These are phyloP conservation scores for Wallacemonas sp. DNA, from an alignment of 208 protist species.

Conservation along the genomic window DNA sequence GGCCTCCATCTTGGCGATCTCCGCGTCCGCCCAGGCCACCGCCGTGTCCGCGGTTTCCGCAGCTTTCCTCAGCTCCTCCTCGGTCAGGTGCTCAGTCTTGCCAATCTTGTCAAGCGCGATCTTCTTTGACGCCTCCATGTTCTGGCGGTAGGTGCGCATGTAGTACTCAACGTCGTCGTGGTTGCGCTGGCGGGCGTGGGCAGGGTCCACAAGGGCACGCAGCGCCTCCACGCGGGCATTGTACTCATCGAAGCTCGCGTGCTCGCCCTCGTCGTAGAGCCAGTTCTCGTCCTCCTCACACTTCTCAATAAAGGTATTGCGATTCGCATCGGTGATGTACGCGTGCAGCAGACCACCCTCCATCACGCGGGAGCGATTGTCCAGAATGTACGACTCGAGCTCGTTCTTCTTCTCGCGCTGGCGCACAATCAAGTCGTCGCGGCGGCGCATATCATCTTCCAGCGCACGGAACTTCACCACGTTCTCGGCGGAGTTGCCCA, in stretches of 20 bases:
- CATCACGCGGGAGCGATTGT: constrained; percentile 62
- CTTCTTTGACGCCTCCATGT: constrained; percentile 37
- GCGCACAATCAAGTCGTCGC: constrained; percentile 58
- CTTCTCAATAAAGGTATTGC: constrained; percentile 53
- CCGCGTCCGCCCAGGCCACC: constrained; percentile 46
- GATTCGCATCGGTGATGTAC: constrained; percentile 59
- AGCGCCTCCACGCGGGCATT: constrained; percentile 64
- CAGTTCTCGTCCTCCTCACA: constrained; percentile 82
- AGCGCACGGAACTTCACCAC: constrained; percentile 56
- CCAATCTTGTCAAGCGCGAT: constrained; percentile 57
- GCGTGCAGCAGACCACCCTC: constrained; percentile 67
- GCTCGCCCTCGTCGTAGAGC: constrained; percentile 90
- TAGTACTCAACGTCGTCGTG: constrained; percentile 72
- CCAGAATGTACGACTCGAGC: constrained; percentile 91
- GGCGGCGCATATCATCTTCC: constrained; percentile 81
- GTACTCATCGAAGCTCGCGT: constrained; percentile 69
- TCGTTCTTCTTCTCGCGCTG: constrained; percentile 90
- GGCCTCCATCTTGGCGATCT: constrained; percentile 41
- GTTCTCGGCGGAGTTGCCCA: constrained; percentile 46
- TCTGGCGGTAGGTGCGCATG: constrained; percentile 37
- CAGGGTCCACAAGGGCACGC: constrained; percentile 80
- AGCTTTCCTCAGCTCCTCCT: constrained; percentile 69
- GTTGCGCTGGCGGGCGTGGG: constrained; percentile 48
- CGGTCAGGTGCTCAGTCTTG: constrained; percentile 72
- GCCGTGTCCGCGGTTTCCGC: constrained; percentile 60